A percentile compares a stretch with the other conserved stretches of the same genome.
phyloP scores from a whole-genome alignment of 2,329 filamentous ascomycete species.

The Xylariaceae sp. region DNA sequence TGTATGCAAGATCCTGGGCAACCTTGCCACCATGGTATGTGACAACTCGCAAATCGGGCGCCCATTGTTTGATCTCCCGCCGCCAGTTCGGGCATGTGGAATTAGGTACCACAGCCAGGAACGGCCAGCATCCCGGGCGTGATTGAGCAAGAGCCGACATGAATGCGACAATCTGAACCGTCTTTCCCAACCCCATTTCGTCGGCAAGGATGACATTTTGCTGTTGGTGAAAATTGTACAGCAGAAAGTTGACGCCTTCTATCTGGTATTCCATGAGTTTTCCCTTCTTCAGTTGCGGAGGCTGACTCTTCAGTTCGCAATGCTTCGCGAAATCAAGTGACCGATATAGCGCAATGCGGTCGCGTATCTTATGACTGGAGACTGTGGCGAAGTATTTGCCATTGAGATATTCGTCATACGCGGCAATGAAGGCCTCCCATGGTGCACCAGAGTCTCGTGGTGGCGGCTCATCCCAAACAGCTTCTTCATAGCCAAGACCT shows the following conservation, averaged over 20 bases:
- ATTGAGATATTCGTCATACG: conserved; percentile 80
- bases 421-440: conserved; percentile 74
- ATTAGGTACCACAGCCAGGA: conserved; percentile 89
- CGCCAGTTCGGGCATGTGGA: conserved; percentile 97
- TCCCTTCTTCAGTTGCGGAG: conserved; percentile 66
- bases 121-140: conserved; percentile 75
- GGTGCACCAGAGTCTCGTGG: conserved; percentile 55
- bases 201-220: conserved; percentile 90
- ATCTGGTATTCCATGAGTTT: conserved; percentile 91
- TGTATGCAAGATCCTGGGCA: conserved; percentile 69
- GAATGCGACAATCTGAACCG: conserved; percentile 83
- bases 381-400: conserved; percentile 64
- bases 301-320: conserved; percentile 66
- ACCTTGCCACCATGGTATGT: conserved; percentile 78
- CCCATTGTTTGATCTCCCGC: conserved; percentile 91
- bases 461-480: conserved; percentile 83
- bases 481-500: conserved; percentile 83
- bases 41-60: conserved; percentile 79
- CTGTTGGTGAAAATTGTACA: conserved; percentile 78
- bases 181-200: conserved; percentile 98
- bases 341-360: conserved; percentile 65
- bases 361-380: conserved; percentile 54
- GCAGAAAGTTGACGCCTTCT: conserved; percentile 90
- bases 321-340: conserved; percentile 58
- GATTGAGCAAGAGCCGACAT: conserved; percentile 68